A percentile compares a stretch with the other conserved stretches of the same genome.
Conservation (phyloP, 2,329 filamentous ascomycete species). For the Rosellinia necatrix region DNA sequence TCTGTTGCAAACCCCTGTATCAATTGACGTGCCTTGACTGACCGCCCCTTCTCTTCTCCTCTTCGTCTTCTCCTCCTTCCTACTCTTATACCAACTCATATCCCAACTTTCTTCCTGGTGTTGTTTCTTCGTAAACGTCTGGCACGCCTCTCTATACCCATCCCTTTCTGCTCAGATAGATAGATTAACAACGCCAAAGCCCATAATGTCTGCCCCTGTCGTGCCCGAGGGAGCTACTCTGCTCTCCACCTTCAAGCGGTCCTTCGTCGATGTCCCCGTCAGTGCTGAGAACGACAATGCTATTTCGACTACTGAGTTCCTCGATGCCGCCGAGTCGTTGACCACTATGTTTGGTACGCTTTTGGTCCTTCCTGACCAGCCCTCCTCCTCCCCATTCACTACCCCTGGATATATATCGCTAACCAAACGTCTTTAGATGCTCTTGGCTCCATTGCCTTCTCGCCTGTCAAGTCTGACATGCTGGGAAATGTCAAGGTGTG, state of each 20-base stretch:
- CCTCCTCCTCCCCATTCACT: slow-evolving; percentile 6
- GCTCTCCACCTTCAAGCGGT: slow-evolving; percentile 82
- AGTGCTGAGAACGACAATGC: slow-evolving; percentile 74
- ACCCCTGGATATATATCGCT: neutral
- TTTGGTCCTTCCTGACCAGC: too few relatives aligned
- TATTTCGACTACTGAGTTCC: slow-evolving; percentile 83
- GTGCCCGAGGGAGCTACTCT: slow-evolving; percentile 74
- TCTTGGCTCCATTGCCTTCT: slow-evolving; percentile 76
- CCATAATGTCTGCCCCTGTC: slow-evolving; percentile 58
- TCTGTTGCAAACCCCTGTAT: slow-evolving; percentile 2
- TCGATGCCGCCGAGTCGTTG: slow-evolving; percentile 86
- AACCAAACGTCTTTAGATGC: slow-evolving; percentile 51
- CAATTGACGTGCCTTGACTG: slow-evolving; percentile 24
- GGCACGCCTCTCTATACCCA: neutral
- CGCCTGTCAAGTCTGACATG: slow-evolving; percentile 90
- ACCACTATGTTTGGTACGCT: slow-evolving; percentile 80
- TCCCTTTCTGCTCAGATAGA: neutral
- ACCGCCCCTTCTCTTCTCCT: slow-evolving; percentile 15
- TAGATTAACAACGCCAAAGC: slow-evolving; percentile 31
- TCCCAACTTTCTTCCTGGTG: neutral
- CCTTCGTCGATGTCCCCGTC: slow-evolving; percentile 82
- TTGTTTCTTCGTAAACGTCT: neutral
- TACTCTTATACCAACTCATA: neutral
- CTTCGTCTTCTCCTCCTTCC: neutral
- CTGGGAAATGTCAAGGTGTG: slow-evolving; percentile 85